A percentile compares a stretch with the other conserved stretches of the same genome.
Evolutionary conservation across 169 alveolate species (phyloP).

Genomic region (Plasmodium knowlesi): DNA sequence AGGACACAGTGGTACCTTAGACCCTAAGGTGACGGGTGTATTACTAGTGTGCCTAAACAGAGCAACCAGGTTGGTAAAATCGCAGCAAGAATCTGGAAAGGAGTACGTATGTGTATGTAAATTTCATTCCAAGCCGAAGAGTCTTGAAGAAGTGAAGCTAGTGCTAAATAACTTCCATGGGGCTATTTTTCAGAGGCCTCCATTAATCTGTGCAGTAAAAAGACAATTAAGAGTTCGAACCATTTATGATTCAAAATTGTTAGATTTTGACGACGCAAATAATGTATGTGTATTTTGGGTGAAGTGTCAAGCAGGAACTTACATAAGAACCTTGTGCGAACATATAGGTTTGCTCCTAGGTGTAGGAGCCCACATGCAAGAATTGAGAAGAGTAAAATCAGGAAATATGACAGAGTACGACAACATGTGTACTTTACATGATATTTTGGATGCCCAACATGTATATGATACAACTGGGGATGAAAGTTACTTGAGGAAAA

Average conservation of each 20-base stretch:
- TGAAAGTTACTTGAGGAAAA: slow-evolving; percentile 97
- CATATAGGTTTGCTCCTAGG: slow-evolving; percentile 99
- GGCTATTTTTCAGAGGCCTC: slow-evolving; percentile 99
- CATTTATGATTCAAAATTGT: slow-evolving; percentile 96
- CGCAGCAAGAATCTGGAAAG: slow-evolving; percentile 99
- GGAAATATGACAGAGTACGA: slow-evolving; percentile 97
- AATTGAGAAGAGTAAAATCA: slow-evolving; percentile 98
- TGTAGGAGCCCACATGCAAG: slow-evolving; percentile 99
- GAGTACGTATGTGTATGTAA: slow-evolving; percentile 98
- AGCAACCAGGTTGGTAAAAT: slow-evolving; percentile 99
- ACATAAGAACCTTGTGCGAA: slow-evolving; percentile 99
- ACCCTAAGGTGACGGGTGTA: slow-evolving; percentile 99
- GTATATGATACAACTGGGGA: slow-evolving; percentile 94
- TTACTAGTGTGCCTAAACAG: slow-evolving; percentile 98
- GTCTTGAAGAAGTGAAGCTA: slow-evolving; percentile 77
- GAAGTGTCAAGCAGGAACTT: slow-evolving; percentile 99
- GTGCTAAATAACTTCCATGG: slow-evolving; percentile 98
- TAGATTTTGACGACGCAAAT: slow-evolving; percentile 97
- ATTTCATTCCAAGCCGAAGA: slow-evolving; percentile 92
- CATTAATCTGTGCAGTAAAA: slow-evolving; percentile 99
- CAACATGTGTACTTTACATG: slow-evolving; percentile 99
- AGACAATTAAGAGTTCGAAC: slow-evolving; percentile 99
- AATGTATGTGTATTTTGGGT: slow-evolving; percentile 98
- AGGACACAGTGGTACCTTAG: slow-evolving; percentile 99
- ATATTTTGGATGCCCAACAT: slow-evolving; percentile 98